phyloP scores from a whole-genome alignment of 2,329 filamentous ascomycete species.

The Fusarium veterinarium region DNA sequence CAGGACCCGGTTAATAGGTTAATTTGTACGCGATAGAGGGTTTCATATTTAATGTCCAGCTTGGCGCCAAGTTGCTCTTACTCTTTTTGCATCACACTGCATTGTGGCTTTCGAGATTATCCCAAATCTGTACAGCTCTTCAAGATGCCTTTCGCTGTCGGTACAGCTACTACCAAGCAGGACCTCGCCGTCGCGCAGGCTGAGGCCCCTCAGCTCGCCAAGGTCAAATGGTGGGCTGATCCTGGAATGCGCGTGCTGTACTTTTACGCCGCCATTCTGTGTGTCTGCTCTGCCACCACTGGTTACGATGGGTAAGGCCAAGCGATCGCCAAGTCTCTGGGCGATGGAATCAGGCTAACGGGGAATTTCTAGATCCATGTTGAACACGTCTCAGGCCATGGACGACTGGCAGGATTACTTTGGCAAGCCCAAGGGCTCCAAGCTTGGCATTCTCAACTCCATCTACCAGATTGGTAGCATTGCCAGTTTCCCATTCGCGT shows the following conservation, averaged over 20 bases:
- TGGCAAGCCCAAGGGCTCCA: conserved; percentile 46
- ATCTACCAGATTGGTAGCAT: conserved; percentile 61
- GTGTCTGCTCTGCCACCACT: conserved; percentile 70
- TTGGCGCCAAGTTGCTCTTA: conserved; percentile 7
- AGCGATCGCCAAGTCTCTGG: background rate
- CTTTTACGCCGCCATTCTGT: conserved; percentile 62
- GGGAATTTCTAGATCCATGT: conserved; percentile 49
- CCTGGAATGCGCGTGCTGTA: conserved; percentile 62
- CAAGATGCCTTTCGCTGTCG: conserved; percentile 25
- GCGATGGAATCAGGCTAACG: background rate
- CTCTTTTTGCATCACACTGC: background rate
- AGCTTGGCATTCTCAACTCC: conserved; percentile 61
- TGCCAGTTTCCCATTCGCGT: conserved; percentile 27
- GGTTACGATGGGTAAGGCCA: conserved; percentile 64
- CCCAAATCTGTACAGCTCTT: background rate
- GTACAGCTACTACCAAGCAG: conserved; percentile 15
- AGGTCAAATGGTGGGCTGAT: conserved; percentile 67
- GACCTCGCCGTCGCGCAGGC: conserved; percentile 53
- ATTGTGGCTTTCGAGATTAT: background rate
- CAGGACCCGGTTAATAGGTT: conserved; percentile 12
- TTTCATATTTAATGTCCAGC: conserved; percentile 8
- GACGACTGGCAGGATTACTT: conserved; percentile 65
- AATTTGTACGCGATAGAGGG: background rate
- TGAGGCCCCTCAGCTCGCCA: conserved; percentile 63
- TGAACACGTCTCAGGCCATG: conserved; percentile 70